phyloP scores from a whole-genome alignment of 2,329 filamentous ascomycete species.

The Westerdykella aurantiaca region DNA sequence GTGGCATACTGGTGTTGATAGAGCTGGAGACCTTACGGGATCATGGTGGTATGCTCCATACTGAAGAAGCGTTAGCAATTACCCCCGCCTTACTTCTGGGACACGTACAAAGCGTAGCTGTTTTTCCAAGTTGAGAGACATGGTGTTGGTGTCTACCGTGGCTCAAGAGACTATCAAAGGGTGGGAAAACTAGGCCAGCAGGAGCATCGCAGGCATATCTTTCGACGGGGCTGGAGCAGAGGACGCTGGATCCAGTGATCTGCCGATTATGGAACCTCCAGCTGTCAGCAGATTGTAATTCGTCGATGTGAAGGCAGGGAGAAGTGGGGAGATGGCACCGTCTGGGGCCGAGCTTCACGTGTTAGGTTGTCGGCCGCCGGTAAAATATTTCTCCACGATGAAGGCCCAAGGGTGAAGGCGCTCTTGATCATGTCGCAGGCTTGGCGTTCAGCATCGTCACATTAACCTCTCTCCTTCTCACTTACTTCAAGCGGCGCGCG shows the following conservation, averaged over 20 bases:
- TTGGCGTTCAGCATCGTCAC: too few species aligned
- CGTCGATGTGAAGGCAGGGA: too few species aligned
- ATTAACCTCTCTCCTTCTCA: too few species aligned
- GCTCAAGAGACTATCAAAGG: not conserved
- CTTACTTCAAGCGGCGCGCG: too few species aligned
- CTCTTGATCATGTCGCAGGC: too few species aligned
- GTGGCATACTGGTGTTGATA: slow-evolving; percentile 7
- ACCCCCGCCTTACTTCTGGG: not conserved
- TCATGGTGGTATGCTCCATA: slow-evolving; percentile 83
- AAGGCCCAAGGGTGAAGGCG: too few species aligned
- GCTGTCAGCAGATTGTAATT: too few species aligned
- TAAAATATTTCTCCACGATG: not conserved
- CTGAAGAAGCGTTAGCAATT: slow-evolving; percentile 40
- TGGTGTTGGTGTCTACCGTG: slow-evolving; percentile 28
- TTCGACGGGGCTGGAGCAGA: slow-evolving; percentile 1
- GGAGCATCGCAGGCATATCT: slow-evolving; percentile 23
- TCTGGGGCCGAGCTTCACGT: not conserved
- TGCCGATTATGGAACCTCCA: not conserved
- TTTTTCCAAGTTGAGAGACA: slow-evolving; percentile 69
- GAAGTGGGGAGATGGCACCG: not conserved
- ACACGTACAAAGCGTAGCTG: slow-evolving; percentile 53
- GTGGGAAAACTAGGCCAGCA: not conserved
- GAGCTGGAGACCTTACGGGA: slow-evolving; percentile 43
- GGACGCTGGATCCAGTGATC: not conserved
- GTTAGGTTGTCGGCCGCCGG: not conserved